These are phyloP conservation scores for Paramecium sexaurelia DNA, from an alignment of 73 alveolate species.

Conservation along the genomic window DNA sequence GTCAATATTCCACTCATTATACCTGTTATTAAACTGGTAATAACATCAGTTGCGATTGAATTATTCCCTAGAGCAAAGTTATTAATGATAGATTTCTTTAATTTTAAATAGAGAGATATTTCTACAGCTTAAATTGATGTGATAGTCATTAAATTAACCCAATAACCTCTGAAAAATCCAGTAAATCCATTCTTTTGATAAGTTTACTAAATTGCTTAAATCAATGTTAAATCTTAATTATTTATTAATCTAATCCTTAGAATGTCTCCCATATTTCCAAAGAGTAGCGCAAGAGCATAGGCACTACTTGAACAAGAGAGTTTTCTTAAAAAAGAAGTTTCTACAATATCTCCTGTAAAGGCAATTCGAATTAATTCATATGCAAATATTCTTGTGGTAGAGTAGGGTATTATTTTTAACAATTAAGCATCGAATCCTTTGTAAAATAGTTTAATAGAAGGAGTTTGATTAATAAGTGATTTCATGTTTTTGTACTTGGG, in stretches of 20 bases:
- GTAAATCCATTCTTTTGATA: constrained; percentile 13
- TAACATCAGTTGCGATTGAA: not conserved
- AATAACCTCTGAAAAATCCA: constrained; percentile 13
- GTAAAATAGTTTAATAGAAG: constrained; percentile 20
- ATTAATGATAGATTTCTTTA: not conserved
- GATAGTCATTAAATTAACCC: not conserved
- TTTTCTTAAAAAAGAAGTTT: constrained; percentile 42
- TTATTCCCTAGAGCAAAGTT: not conserved
- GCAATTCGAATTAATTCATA: constrained; percentile 56
- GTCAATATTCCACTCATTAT: not conserved
- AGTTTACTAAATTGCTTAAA: constrained; percentile 42
- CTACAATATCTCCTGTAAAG: constrained; percentile 41
- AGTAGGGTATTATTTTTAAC: constrained; percentile 58
- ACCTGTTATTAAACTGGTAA: not conserved
- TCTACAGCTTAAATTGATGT: not conserved
- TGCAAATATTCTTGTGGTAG: constrained; percentile 62
- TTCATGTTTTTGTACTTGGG: constrained; percentile 40
- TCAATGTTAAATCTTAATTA: constrained; percentile 35
- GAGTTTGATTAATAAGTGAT: not conserved
- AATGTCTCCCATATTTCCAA: constrained; percentile 73
- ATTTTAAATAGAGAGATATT: not conserved
- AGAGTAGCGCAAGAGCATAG: constrained; percentile 60
- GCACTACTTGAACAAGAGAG: constrained; percentile 59
- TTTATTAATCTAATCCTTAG: constrained; percentile 64
- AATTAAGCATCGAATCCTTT: constrained; percentile 68